A percentile compares a stretch with the other conserved stretches of the same genome.
Conservation (phyloP, 2,329 filamentous ascomycete genomes). For the Daldinia sp. region DNA sequence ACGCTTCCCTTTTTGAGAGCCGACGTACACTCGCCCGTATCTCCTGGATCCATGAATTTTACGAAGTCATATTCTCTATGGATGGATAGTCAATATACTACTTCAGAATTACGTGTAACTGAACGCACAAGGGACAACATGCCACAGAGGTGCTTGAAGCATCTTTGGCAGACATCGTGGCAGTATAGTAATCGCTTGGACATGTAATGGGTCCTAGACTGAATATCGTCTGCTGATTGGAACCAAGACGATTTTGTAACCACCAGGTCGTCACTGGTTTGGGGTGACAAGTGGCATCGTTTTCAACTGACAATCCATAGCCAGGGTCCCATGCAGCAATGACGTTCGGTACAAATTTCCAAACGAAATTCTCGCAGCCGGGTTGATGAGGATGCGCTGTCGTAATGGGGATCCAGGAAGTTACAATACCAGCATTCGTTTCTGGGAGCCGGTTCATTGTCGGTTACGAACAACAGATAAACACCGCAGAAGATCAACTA, state of each 20-base stretch:
- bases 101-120: background rate
- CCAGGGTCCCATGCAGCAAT: conserved; percentile 43
- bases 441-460: conserved; percentile 43
- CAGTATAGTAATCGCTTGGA: conserved; percentile 42
- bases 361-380: conserved; percentile 34
- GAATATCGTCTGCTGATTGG: conserved; percentile 32
- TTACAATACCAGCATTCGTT: conserved; percentile 38
- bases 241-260: conserved; percentile 38
- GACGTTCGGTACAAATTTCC: conserved; percentile 32
- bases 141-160: conserved; percentile 38
- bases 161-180: conserved; percentile 36
- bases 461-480: conserved; percentile 18
- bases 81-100: conserved; percentile 12
- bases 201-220: conserved; percentile 42
- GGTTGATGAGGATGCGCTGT: conserved; percentile 34
- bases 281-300: conserved; percentile 34
- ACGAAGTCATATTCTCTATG: conserved; percentile 37
- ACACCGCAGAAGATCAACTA: conserved; percentile 9
- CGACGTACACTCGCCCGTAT: conserved; percentile 40
- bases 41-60: conserved; percentile 19
- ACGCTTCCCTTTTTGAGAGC: conserved; percentile 24
- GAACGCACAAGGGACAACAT: conserved; percentile 42
- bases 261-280: conserved; percentile 43
- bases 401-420: conserved; percentile 42
- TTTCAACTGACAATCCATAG: conserved; percentile 33